Evolutionary conservation across 306 rosid species (phyloP), one percentile per base, ranked within the genome.

Genomic region (Carpinus fangiana): DNA sequence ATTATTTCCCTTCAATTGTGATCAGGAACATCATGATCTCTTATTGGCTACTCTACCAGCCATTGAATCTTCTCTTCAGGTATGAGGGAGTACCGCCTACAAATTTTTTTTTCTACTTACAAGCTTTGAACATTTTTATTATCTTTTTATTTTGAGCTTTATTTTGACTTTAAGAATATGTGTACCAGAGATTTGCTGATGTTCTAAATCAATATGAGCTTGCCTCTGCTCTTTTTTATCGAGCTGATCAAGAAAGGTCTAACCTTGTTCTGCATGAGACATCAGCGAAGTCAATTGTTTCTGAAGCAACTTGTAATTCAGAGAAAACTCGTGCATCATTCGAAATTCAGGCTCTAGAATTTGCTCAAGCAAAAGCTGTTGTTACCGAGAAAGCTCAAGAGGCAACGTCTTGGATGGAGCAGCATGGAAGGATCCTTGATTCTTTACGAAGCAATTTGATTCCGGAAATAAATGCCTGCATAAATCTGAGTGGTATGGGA

Each of bases 11-110:
- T 78, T 47, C 34, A 65, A 79, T 76, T 20, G 64, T 84, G 86
- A 77, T 38, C 84, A 94, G 98, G 98, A 94, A 81, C 98, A 94
- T 86, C 98, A 94, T 62, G 98, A 94, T 94, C 93, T 89, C 68
- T 87, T 92, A 76, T 84, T 94, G 93, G 82, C 91, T 70, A 84
- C 89, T 77, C 87, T 92, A 88, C 98, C 96, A 16, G 93, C 90
- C 66, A 91, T 90, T 75, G 98, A 94, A 90, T 89, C 94, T 79
- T 87, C 93, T 65, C 98, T 94, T 82, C 94, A 92, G 98, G 98
- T 94, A 86, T 65, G 70, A 31, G 20, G 18, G 66, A 64, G 47
- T 75, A 77, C 77, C 74, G 60, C 41, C 38, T 57, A 16, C 71
- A 72, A 62, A 3, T 59, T 72, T 72, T 74, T 51, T 72, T 73